A percentile compares a stretch with the other conserved stretches of the same genome.
Conservation (phyloP, 305 asterid genomes). For the Solanum hybrid region DNA sequence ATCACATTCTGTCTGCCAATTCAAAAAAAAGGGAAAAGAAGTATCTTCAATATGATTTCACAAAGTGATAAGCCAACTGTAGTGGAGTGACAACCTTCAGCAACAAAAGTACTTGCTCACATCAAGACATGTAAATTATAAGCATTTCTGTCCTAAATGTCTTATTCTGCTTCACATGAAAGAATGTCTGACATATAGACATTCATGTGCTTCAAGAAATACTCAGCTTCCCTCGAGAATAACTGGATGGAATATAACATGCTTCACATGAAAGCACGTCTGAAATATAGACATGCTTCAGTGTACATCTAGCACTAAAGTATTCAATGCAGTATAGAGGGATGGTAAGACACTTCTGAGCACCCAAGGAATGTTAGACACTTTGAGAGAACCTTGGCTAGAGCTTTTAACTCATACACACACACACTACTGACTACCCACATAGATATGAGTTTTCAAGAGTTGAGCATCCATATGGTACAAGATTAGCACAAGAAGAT, state of each 20-base stretch:
- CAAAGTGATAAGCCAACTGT: not conserved
- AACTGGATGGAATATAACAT: not conserved
- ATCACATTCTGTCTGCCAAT: conserved; percentile 66
- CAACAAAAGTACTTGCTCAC: not conserved
- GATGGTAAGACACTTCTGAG: not conserved
- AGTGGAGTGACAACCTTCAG: not conserved
- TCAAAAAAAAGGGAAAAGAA: not conserved
- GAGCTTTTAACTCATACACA: not conserved
- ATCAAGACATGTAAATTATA: not conserved
- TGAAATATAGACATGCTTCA: not conserved
- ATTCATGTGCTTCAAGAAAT: not conserved
- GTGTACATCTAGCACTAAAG: not conserved
- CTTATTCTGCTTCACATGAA: not conserved
- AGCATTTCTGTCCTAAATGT: not conserved
- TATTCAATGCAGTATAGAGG: not conserved
- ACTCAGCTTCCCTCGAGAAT: not conserved
- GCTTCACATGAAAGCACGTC: not conserved
- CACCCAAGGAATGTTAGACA: not conserved
- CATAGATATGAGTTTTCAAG: not conserved
- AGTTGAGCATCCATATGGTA: not conserved
- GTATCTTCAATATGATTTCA: not conserved
- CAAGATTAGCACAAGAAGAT: not conserved
- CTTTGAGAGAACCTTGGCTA: not conserved
- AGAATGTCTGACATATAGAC: not conserved
- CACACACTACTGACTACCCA: not conserved